phyloP scores from a whole-genome alignment of 2,329 filamentous ascomycete species.

The Botrytis sinoallii region DNA sequence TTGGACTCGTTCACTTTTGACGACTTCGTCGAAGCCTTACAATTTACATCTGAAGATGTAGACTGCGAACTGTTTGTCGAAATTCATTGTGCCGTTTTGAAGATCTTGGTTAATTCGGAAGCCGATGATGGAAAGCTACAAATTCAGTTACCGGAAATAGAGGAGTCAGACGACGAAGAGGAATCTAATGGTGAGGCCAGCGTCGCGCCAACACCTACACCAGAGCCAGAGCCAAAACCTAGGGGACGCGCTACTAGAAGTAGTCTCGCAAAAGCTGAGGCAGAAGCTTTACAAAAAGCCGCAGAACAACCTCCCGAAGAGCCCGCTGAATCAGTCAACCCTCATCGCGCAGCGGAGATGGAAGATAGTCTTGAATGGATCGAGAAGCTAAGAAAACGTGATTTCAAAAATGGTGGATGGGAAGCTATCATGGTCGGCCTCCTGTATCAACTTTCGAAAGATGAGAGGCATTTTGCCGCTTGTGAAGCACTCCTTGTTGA shows the following conservation, averaged over 20 bases:
- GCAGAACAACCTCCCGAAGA: constrained; percentile 39
- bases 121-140: constrained; percentile 75
- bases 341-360: constrained; percentile 73
- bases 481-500: constrained; percentile 79
- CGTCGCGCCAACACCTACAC: constrained; percentile 54
- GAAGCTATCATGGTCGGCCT: constrained; percentile 84
- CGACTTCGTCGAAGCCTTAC: constrained; percentile 87
- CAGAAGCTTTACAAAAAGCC: constrained; percentile 60
- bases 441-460: constrained; percentile 78
- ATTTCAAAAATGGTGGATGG: constrained; percentile 89
- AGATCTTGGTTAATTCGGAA: constrained; percentile 75
- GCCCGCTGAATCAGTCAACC: constrained; percentile 46
- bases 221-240: constrained; percentile 68
- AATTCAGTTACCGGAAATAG: constrained; percentile 72
- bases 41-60: constrained; percentile 67
- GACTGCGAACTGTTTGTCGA: constrained; percentile 86
- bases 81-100: constrained; percentile 86
- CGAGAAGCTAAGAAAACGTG: constrained; percentile 74
- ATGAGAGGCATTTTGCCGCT: constrained; percentile 62
- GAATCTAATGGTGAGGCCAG: constrained; percentile 57
- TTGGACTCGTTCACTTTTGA: constrained; percentile 98
- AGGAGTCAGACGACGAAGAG: constrained; percentile 63
- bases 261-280: constrained; percentile 78
- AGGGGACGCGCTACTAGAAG: constrained; percentile 74
- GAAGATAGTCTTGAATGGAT: constrained; percentile 77